These are phyloP conservation scores for Alternaria tenuissima DNA, from an alignment of 2,329 filamentous ascomycete genomes.

Conservation along the genomic window DNA sequence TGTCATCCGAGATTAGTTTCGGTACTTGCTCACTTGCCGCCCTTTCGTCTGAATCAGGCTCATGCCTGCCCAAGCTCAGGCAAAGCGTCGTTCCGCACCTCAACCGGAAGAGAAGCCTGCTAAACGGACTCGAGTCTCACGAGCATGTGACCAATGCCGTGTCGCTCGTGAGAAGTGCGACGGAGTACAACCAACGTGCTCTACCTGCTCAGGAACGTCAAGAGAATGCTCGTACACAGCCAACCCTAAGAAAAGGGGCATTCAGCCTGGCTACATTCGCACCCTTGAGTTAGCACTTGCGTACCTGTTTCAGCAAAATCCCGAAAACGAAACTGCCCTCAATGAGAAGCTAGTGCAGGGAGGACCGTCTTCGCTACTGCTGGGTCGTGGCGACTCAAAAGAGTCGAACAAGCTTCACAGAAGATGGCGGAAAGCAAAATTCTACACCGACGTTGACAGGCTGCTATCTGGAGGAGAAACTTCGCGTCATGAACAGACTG, in stretches of 20 bases:
- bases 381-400: conserved; percentile 59
- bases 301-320: conserved; percentile 69
- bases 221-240: conserved; percentile 75
- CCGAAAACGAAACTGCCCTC: conserved; percentile 67
- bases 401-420: conserved; percentile 67
- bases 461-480: conserved; percentile 62
- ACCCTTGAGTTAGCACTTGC: conserved; percentile 74
- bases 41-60: conserved; percentile 9
- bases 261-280: conserved; percentile 81
- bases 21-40: conserved; percentile 1
- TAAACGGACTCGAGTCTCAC: conserved; percentile 70
- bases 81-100: conserved; percentile 34
- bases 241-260: conserved; percentile 77
- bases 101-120: conserved; percentile 32
- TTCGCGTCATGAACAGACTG: conserved; percentile 28
- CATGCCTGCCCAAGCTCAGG: conserved; percentile 39
- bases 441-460: conserved; percentile 69
- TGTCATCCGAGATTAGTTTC: conserved; percentile 8
- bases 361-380: conserved; percentile 58
- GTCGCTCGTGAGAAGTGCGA: conserved; percentile 76
- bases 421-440: conserved; percentile 69
- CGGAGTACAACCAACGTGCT: conserved; percentile 71
- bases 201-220: conserved; percentile 70
- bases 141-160: conserved; percentile 74
- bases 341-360: conserved; percentile 62